phyloP scores from a whole-genome alignment of 2,329 filamentous ascomycete genomes.

The Catunica adiposa region DNA sequence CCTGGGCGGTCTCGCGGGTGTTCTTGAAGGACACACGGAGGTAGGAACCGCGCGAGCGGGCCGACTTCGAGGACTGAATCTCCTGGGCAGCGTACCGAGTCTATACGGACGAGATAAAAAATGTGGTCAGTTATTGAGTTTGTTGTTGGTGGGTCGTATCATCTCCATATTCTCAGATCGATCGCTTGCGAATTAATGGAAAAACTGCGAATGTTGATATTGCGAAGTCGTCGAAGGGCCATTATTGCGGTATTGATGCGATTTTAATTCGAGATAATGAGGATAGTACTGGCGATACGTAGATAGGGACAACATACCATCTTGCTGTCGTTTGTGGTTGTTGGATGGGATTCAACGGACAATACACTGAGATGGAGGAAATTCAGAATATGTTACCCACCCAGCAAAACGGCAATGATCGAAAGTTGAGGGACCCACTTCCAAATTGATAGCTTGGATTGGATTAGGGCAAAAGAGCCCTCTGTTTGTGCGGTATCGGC shows the following conservation, averaged over 20 bases:
- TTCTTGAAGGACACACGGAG: constrained; percentile 99
- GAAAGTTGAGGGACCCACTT: constrained; percentile 14
- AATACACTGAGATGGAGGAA: constrained; percentile 15
- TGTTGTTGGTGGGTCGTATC: not conserved
- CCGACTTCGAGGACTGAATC: constrained; percentile 80
- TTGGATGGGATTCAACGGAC: constrained; percentile 15
- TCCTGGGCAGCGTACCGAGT: constrained; percentile 92
- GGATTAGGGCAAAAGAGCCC: constrained; percentile 14
- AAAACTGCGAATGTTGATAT: not conserved
- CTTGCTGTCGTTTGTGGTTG: constrained; percentile 15
- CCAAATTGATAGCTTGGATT: constrained; percentile 12
- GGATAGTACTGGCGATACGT: not conserved
- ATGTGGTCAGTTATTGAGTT: constrained; percentile 7
- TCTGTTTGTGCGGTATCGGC: constrained; percentile 11
- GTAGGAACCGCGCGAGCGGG: constrained; percentile 95
- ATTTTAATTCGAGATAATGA: constrained; percentile 1
- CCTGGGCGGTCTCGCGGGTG: constrained; percentile 98
- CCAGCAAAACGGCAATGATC: constrained; percentile 12
- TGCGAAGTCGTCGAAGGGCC: not conserved
- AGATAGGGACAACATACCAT: constrained; percentile 15
- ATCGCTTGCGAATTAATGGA: not conserved
- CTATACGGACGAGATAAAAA: constrained; percentile 27
- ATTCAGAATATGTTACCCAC: constrained; percentile 15
- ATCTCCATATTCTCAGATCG: not conserved
- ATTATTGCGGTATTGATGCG: not conserved